A percentile compares a stretch with the other conserved stretches of the same genome.
phyloP scores from a whole-genome alignment of 148 eudicot genomes.

The Camellia lanceoleosa region DNA sequence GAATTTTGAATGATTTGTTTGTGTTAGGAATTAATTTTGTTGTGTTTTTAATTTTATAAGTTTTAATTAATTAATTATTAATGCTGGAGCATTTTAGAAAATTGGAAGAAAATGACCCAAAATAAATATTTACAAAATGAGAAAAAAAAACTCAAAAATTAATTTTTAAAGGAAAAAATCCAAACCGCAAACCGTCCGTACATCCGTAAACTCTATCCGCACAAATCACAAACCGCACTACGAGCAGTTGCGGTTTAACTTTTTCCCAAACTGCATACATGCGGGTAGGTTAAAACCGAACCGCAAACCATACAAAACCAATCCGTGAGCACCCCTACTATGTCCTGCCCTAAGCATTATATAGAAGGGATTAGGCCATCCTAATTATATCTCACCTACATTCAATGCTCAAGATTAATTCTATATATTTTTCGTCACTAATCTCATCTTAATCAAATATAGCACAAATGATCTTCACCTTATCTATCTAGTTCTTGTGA shows the following conservation, averaged over 20 bases:
- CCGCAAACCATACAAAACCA: not conserved
- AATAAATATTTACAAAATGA: too few species aligned
- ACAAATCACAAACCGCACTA: not conserved
- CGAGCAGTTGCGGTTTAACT: too few species aligned
- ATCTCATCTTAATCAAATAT: not conserved
- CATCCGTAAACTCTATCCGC: too few species aligned
- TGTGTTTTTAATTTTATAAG: too few species aligned
- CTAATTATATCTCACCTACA: not conserved
- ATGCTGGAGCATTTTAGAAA: too few species aligned
- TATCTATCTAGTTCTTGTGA: not conserved
- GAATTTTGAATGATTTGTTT: too few species aligned
- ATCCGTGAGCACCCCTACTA: not conserved
- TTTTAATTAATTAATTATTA: too few species aligned
- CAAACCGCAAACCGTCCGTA: too few species aligned
- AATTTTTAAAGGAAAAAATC: too few species aligned
- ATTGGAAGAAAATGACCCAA: too few species aligned
- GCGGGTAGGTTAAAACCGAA: not conserved
- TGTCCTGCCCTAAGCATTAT: not conserved
- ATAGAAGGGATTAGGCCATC: not conserved
- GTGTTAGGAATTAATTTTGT: too few species aligned
- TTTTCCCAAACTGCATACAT: not conserved
- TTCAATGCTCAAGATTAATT: not conserved
- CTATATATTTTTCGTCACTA: not conserved
- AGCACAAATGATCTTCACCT: not conserved
- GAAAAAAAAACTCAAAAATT: too few species aligned